Percentiles rank a stretch among this genome's conserved stretches.
Evolutionary conservation across 257 asterid genomes (phyloP).

Genomic region (Verbena officinalis): DNA sequence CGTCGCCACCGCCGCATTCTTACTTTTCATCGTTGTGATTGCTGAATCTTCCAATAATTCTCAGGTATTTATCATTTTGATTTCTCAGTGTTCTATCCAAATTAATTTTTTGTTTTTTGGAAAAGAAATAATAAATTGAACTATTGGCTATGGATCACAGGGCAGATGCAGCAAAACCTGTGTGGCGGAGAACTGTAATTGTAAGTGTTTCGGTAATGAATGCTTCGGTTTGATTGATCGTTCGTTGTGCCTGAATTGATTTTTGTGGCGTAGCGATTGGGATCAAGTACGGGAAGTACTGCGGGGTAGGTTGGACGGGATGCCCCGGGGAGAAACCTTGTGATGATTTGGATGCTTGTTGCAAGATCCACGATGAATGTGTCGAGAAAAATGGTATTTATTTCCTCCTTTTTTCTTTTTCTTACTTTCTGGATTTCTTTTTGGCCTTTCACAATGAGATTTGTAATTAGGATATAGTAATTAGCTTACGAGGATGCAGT

Average conservation of each 20-base stretch:
- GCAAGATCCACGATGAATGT: conserved; percentile 84
- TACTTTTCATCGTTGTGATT: conserved; percentile 30
- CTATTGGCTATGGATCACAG: conserved; percentile 38
- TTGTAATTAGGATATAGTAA: conserved; percentile 1
- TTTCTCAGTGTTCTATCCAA: background rate
- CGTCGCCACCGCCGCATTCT: conserved; percentile 46
- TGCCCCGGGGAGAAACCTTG: conserved; percentile 96
- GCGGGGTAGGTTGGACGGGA: conserved; percentile 95
- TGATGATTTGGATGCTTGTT: conserved; percentile 92
- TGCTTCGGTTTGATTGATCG: background rate
- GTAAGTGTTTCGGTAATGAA: conserved; percentile 37
- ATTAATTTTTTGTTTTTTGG: background rate
- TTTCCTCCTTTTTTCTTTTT: conserved; percentile 8
- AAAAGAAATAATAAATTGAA: background rate
- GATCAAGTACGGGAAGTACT: conserved; percentile 88
- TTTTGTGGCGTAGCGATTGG: conserved; percentile 51
- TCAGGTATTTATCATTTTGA: conserved; percentile 39
- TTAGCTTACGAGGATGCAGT: background rate
- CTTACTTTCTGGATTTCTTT: background rate
- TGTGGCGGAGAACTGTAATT: conserved; percentile 68
- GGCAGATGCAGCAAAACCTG: conserved; percentile 69
- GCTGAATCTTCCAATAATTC: conserved; percentile 54
- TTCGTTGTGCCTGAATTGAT: background rate
- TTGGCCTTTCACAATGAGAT: background rate
- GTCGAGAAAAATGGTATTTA: conserved; percentile 69